Base-by-base conservation (phyloP, 768 basidiomycete genomes). In the Suillus fuscotomentosus region DNA sequence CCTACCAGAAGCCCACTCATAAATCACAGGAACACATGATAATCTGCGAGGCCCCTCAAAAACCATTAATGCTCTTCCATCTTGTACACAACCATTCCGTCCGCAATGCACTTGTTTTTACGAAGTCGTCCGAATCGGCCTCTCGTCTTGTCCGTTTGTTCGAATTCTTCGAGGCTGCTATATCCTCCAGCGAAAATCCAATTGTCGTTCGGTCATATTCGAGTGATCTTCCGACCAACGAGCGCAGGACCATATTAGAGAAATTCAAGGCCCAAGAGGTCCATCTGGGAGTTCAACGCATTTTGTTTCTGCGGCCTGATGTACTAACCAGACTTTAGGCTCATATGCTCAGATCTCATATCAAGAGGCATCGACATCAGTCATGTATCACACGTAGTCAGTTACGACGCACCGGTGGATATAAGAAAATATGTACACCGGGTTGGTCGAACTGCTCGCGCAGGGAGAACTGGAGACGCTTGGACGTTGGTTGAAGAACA, bases 401-500 rank as follows among this genome's bases (percentile, higher is more conserved):
- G 90, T 71, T 99, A 99, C 75, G 97, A 99, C 73, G 89, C 87
- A 2, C 96, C 97, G 10, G 84, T 97, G n/a, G 97, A 99, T 74
- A 95, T 98, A 86, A 86, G 94, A 60, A 99, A 99, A 75, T 99
- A 99, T 72, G 93, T 99, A 13, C 97, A 99, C 76, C 90, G 97
- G 61, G 97, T 96, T 10, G 97, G 97, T 24, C 84, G 97, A 51
- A 99, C 97, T 6, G 97, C 97, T 3, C 85, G 97, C 60, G 97
- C 97, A 3, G 97, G 97, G 9, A 82, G 91, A 54, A 77, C 79
- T 24, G 97, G 97, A 7, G 86, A 91, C 67, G 95, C 96, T 2
- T 99, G 97, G 97, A 92, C 91, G 2, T 77, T 99, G 70, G 92
- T 99, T 8, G 97, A 99, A 79, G 91, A 95, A 73, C 96, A 97